A percentile compares a stretch with the other conserved stretches of the same genome.
Evolutionary conservation across 2,329 filamentous ascomycete genomes (phyloP).

Genomic region (Fusarium secorum): DNA sequence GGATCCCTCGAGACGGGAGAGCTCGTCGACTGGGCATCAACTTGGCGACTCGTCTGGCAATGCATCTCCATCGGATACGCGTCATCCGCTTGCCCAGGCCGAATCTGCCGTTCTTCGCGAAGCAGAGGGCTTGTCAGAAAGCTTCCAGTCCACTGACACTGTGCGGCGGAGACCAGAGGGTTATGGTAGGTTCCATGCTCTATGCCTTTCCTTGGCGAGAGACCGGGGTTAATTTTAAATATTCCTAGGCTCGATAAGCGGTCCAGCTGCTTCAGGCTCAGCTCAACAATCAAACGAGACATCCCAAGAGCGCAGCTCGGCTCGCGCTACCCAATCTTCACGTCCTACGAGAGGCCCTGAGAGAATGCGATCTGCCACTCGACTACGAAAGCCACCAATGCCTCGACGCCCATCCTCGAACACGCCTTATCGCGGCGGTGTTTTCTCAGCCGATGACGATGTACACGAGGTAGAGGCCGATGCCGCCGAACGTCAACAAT

Average conservation of each 20-base stretch:
- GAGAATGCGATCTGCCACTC: constrained; percentile 55
- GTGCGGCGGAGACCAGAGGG: constrained; percentile 65
- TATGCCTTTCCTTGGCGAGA: constrained; percentile 9
- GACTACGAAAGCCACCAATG: constrained; percentile 76
- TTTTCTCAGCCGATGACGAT: constrained; percentile 93
- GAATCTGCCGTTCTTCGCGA: constrained; percentile 47
- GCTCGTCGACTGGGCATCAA: constrained; percentile 49
- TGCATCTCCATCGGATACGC: constrained; percentile 61
- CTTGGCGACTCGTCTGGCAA: constrained; percentile 48
- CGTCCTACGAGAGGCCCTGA: constrained; percentile 57
- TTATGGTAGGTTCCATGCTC: constrained; percentile 58
- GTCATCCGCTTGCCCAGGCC: constrained; percentile 50
- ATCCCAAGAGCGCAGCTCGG: constrained; percentile 49
- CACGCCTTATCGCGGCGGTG: constrained; percentile 79
- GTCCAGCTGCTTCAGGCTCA: constrained; percentile 39
- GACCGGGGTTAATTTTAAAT: constrained; percentile 23
- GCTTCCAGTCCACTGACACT: constrained; percentile 67
- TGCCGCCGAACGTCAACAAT: constrained; percentile 57
- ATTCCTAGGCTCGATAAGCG: constrained; percentile 40
- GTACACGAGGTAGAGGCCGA: constrained; percentile 80
- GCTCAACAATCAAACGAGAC: constrained; percentile 48
- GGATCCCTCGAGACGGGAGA: constrained; percentile 52
- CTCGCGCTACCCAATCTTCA: constrained; percentile 44
- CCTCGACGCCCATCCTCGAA: constrained; percentile 74
- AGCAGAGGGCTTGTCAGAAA: constrained; percentile 60